phyloP scores from a whole-genome alignment of 768 basidiomycete species.

The Boletus barrowsii region DNA sequence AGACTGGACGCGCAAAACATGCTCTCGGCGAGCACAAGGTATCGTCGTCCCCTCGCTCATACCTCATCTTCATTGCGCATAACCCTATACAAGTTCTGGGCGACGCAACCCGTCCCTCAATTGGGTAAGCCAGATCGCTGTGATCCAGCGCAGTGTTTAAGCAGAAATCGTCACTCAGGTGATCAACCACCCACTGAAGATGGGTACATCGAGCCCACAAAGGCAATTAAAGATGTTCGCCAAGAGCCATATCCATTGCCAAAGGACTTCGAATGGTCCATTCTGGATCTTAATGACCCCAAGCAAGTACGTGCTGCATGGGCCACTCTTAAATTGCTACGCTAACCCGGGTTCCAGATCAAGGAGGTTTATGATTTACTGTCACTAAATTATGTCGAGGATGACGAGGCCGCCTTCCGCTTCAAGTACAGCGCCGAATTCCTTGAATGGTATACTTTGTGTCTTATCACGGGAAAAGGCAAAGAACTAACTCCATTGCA shows the following conservation, averaged over 20 bases:
- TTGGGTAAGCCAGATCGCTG: conserved; percentile 44
- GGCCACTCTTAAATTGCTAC: background rate
- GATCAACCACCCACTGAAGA: conserved; percentile 67
- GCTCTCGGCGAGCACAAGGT: conserved; percentile 90
- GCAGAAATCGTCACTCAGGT: conserved; percentile 37
- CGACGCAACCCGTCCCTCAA: conserved; percentile 95
- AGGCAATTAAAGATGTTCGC: conserved; percentile 72
- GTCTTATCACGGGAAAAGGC: background rate
- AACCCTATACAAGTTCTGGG: conserved; percentile 74
- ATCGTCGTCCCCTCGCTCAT: conserved; percentile 17
- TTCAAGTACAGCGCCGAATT: conserved; percentile 97
- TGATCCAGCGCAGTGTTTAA: background rate
- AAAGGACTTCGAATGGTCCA: conserved; percentile 90
- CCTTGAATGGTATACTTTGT: conserved; percentile 68
- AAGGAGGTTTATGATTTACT: conserved; percentile 91
- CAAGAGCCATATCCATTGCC: conserved; percentile 88
- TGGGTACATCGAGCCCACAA: conserved; percentile 85
- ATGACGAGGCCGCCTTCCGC: conserved; percentile 92
- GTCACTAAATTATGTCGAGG: conserved; percentile 94
- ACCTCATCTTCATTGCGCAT: conserved; percentile 5
- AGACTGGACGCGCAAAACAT: conserved; percentile 75
- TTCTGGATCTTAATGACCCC: conserved; percentile 73
- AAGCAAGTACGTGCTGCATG: conserved; percentile 50
- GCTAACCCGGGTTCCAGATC: conserved; percentile 44
- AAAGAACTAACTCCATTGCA: conserved; percentile 27